Percentiles rank a stretch among this genome's conserved stretches.
Evolutionary conservation across 768 basidiomycete species (phyloP).

Genomic region (Tylopilus balloui): DNA sequence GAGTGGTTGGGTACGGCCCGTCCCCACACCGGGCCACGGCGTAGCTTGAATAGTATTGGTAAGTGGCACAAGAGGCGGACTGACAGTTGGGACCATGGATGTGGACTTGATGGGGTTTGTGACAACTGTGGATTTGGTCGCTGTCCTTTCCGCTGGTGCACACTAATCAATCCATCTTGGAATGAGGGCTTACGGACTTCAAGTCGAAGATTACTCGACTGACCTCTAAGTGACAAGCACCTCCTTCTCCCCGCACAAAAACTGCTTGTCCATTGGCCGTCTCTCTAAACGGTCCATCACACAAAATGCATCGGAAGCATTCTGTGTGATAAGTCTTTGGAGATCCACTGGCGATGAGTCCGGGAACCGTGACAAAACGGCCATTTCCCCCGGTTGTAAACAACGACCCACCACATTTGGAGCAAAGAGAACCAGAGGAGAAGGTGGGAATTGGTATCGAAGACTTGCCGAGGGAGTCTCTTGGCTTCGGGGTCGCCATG

Average conservation of each 20-base stretch:
- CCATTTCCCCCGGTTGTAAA: constrained; percentile 56
- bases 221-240: constrained; percentile 66
- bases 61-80: constrained; percentile 19
- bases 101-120: constrained; percentile 11
- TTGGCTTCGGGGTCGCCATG: constrained; percentile 28
- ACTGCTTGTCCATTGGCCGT: constrained; percentile 55
- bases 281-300: constrained; percentile 61
- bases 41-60: constrained; percentile 16
- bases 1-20: constrained; percentile 8
- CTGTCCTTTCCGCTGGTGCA: constrained; percentile 36
- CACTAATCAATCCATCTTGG: constrained; percentile 30
- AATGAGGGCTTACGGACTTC: constrained; percentile 8
- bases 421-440: constrained; percentile 47
- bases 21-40: constrained; percentile 2
- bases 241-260: constrained; percentile 63
- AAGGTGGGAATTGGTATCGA: constrained; percentile 31
- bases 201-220: constrained; percentile 1
- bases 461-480: constrained; percentile 22
- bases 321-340: constrained; percentile 67
- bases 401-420: constrained; percentile 54
- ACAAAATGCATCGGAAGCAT: constrained; percentile 72
- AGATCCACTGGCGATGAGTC: constrained; percentile 35
- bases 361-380: constrained; percentile 69
- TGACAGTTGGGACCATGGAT: constrained; percentile 6
- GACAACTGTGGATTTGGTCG: constrained; percentile 10